A percentile compares a stretch with the other conserved stretches of the same genome.
Evolutionary conservation across 345 rosid species (phyloP).

Genomic region (Melaleuca quinquenervia): DNA sequence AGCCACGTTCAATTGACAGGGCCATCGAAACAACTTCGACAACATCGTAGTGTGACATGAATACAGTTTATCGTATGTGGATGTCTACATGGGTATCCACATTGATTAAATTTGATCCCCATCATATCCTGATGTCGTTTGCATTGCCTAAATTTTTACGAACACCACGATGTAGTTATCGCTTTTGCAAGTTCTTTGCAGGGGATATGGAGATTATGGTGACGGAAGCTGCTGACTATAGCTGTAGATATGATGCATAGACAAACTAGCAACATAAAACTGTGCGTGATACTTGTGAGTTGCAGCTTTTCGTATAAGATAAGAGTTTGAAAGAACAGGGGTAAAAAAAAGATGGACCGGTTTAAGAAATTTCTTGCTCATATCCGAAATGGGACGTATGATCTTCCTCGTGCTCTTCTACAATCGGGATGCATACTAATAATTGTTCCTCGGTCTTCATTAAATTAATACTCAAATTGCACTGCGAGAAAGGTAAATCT

Average conservation of each 20-base stretch:
- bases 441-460: neutral
- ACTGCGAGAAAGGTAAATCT: neutral
- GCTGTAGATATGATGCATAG: neutral
- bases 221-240: neutral
- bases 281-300: neutral
- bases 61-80: neutral
- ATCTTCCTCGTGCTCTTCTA: neutral
- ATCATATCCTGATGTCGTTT: neutral
- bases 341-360: neutral
- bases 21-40: neutral
- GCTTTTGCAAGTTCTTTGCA: neutral
- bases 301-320: neutral
- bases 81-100: neutral
- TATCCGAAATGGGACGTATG: neutral
- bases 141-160: neutral
- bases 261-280: neutral
- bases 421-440: neutral
- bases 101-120: neutral
- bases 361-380: neutral
- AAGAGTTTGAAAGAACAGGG: neutral
- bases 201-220: neutral
- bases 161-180: neutral
- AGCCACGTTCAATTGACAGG: neutral
- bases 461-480: neutral
- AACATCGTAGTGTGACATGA: neutral